Conservation (phyloP, 331 rosid genomes). For the Telfairia occidentalis region DNA sequence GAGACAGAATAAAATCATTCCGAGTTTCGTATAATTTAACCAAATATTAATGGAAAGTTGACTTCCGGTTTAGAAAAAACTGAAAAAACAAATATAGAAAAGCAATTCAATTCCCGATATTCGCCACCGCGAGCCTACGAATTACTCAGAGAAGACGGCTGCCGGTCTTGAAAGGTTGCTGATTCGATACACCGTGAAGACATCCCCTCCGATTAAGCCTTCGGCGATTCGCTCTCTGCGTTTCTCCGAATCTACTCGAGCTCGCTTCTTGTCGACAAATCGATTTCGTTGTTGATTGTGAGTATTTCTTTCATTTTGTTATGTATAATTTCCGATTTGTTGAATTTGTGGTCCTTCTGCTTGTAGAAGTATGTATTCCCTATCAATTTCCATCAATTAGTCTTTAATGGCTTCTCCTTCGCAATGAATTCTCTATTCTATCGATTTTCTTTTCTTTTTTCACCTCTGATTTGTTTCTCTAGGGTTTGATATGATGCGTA, state of each 20-base stretch:
- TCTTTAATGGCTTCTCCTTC: background rate
- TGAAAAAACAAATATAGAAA: background rate
- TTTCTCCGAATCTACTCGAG: background rate
- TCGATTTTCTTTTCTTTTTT: background rate
- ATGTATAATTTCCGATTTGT: background rate
- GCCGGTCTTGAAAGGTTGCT: background rate
- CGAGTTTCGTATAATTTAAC: too few species aligned
- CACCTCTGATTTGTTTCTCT: background rate
- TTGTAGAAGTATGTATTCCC: background rate
- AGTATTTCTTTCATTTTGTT: background rate
- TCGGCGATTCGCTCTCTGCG: background rate
- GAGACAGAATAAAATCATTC: too few species aligned
- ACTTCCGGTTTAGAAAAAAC: background rate
- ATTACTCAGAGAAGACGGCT: background rate
- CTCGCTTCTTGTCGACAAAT: background rate
- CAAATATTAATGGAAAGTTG: background rate
- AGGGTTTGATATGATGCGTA: constrained; percentile 5
- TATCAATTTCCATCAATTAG: background rate
- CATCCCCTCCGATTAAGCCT: background rate
- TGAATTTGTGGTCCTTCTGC: background rate
- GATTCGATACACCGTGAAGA: background rate
- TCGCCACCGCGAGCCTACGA: background rate
- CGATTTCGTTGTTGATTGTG: background rate
- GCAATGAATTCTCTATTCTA: background rate
- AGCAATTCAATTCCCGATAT: background rate